A percentile compares a stretch with the other conserved stretches of the same genome.
Evolutionary conservation across 345 rosid species (phyloP).

Genomic region (Gynandropsis gynandra): DNA sequence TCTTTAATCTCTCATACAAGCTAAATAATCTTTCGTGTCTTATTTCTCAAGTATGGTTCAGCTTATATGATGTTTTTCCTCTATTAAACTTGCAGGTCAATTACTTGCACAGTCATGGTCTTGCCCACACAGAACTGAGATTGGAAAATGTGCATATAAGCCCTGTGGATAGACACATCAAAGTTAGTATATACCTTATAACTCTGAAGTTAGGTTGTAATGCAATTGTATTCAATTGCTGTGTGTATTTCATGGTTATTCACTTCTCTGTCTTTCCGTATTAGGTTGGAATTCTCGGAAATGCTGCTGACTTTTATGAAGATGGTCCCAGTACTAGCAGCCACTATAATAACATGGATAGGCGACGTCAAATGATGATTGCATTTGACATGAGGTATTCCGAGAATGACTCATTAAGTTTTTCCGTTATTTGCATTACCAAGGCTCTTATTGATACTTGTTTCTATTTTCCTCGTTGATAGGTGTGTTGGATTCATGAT

Average conservation of each 20-base stretch:
- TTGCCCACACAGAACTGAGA: slow-evolving; percentile 94
- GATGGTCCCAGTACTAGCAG: slow-evolving; percentile 43
- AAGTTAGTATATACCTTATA: slow-evolving; percentile 39
- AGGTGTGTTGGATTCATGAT: slow-evolving; percentile 96
- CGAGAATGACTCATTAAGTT: neutral
- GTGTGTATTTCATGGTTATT: neutral
- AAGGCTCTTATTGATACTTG: slow-evolving; percentile 16
- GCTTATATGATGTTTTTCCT: slow-evolving; percentile 14
- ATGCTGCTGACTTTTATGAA: slow-evolving; percentile 82
- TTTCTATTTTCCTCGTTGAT: slow-evolving; percentile 20
- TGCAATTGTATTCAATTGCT: neutral
- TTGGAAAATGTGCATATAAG: slow-evolving; percentile 92
- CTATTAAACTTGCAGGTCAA: slow-evolving; percentile 53
- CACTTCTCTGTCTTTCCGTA: slow-evolving; percentile 3
- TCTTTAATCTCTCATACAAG: slow-evolving; percentile 8
- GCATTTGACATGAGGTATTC: slow-evolving; percentile 92
- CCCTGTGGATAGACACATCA: slow-evolving; percentile 93
- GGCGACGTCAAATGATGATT: slow-evolving; percentile 90
- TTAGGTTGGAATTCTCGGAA: slow-evolving; percentile 89
- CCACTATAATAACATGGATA: slow-evolving; percentile 44
- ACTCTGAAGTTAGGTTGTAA: neutral
- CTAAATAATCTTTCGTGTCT: neutral
- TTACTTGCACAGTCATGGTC: slow-evolving; percentile 95
- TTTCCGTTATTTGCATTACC: neutral
- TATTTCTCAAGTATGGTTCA: slow-evolving; percentile 5